phyloP scores from a whole-genome alignment of 805 yeast species.

The Wickerhamomyces alni region DNA sequence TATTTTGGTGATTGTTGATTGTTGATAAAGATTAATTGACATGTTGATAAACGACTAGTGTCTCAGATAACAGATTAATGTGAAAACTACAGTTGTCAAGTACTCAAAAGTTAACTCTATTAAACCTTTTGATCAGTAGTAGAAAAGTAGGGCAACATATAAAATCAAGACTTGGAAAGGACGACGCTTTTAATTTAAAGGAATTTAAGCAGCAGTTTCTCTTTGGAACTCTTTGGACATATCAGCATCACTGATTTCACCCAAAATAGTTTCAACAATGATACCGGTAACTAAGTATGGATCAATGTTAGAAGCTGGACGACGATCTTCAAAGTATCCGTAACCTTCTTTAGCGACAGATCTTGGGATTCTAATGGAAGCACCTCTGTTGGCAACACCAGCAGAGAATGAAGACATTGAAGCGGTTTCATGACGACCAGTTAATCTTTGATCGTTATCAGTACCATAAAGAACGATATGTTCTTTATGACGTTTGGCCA shows the following conservation, averaged over 20 bases:
- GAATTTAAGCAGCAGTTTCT: conserved; percentile 37
- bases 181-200: not conserved
- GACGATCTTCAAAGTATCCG: conserved; percentile 99
- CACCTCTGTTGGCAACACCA: conserved; percentile 99
- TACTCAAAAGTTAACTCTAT: too few relatives aligned
- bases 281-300: conserved; percentile 98
- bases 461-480: conserved; percentile 93
- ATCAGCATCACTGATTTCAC: conserved; percentile 91
- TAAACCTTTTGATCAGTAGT: too few relatives aligned
- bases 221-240: conserved; percentile 87
- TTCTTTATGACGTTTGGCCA: conserved; percentile 93
- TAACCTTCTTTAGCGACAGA: conserved; percentile 96
- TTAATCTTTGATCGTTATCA: conserved; percentile 91
- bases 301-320: conserved; percentile 99
- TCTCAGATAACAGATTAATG: too few relatives aligned
- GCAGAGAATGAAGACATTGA: conserved; percentile 84
- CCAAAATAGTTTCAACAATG: conserved; percentile 94
- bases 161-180: not conserved
- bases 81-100: too few relatives aligned
- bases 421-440: conserved; percentile 99
- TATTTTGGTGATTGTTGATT: too few relatives aligned
- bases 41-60: too few relatives aligned
- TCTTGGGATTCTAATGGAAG: conserved; percentile 97
- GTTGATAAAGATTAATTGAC: too few relatives aligned
- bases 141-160: not conserved